Conservation (phyloP, 495 filamentous ascomycete genomes). For the Hypoxylon crocopeplum region DNA sequence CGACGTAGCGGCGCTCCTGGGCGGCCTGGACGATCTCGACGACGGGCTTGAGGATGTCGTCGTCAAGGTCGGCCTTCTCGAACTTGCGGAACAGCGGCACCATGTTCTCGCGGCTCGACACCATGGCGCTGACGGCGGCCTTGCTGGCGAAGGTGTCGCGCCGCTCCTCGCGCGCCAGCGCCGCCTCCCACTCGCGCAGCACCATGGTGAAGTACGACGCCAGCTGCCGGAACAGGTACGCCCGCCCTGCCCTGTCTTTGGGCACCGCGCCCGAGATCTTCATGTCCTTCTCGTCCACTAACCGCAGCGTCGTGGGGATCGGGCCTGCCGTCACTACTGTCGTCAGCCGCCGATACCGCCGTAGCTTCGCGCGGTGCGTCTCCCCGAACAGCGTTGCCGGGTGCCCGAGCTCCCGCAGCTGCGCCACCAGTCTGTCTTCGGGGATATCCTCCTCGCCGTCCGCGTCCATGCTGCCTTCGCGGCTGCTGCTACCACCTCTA, state of each 20-base stretch:
- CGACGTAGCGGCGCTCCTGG: conserved; percentile 89
- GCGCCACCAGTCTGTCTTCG: conserved; percentile 70
- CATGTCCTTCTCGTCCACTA: conserved; percentile 86
- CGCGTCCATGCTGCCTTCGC: conserved; percentile 13
- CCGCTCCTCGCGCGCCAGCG: conserved; percentile 69
- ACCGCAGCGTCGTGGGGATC: conserved; percentile 72
- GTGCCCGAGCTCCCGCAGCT: conserved; percentile 74
- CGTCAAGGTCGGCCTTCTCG: conserved; percentile 78
- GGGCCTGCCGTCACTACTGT: conserved; percentile 58
- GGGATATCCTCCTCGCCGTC: conserved; percentile 70
- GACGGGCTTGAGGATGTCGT: conserved; percentile 79
- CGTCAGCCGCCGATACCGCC: conserved; percentile 70
- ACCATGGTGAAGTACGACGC: conserved; percentile 94
- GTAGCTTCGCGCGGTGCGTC: conserved; percentile 68
- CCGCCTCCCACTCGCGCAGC: conserved; percentile 82
- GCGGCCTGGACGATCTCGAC: conserved; percentile 93
- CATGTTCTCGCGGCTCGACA: conserved; percentile 84
- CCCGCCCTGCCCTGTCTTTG: conserved; percentile 60
- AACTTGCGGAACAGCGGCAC: conserved; percentile 88
- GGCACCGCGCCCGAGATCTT: conserved; percentile 71
- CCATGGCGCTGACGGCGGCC: conserved; percentile 78
- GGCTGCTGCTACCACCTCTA: conserved; percentile 6
- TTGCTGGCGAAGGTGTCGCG: conserved; percentile 77
- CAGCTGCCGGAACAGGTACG: conserved; percentile 83
- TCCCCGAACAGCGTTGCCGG: conserved; percentile 85